Percentiles rank a stretch among this genome's conserved stretches.
Conservation (phyloP, 257 asterid genomes). For the Capsicum chinense region DNA sequence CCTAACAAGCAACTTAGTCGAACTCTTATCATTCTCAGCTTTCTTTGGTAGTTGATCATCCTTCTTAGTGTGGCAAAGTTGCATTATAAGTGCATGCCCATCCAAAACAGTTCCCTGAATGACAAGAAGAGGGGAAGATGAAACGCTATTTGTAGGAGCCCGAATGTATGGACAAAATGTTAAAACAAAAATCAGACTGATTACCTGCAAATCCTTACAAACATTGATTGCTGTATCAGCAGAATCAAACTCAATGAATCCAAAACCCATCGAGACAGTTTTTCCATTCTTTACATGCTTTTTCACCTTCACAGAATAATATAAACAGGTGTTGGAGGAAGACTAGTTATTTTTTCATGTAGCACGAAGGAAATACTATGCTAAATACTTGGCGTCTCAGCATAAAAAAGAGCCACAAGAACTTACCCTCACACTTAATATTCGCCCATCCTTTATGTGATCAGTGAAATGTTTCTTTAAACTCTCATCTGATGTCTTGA, state of each 20-base stretch:
- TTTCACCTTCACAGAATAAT: slow-evolving; percentile 61
- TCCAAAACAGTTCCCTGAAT: slow-evolving; percentile 85
- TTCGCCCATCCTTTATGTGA: slow-evolving; percentile 73
- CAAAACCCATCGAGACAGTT: slow-evolving; percentile 90
- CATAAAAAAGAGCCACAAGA: slow-evolving; percentile 32
- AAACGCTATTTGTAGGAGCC: neutral
- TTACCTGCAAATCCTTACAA: slow-evolving; percentile 84
- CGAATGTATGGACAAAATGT: neutral
- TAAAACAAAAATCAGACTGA: slow-evolving; percentile 8
- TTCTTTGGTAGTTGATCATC: slow-evolving; percentile 55
- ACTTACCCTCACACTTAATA: slow-evolving; percentile 85
- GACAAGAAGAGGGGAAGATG: slow-evolving; percentile 33
- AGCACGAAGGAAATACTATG: slow-evolving; percentile 17
- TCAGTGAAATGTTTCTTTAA: slow-evolving; percentile 70
- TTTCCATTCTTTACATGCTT: slow-evolving; percentile 89
- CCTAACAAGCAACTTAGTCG: slow-evolving; percentile 86
- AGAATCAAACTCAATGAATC: slow-evolving; percentile 86
- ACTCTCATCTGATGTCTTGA: slow-evolving; percentile 79
- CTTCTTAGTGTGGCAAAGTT: slow-evolving; percentile 77
- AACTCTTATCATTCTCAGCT: slow-evolving; percentile 60
- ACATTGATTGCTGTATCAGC: slow-evolving; percentile 73
- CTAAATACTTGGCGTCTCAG: slow-evolving; percentile 24
- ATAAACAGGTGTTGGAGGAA: neutral
- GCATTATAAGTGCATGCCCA: slow-evolving; percentile 92
- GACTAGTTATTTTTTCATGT: slow-evolving; percentile 14